Conservation (phyloP, 768 basidiomycete species). For the Rhizopogon salebrosus region DNA sequence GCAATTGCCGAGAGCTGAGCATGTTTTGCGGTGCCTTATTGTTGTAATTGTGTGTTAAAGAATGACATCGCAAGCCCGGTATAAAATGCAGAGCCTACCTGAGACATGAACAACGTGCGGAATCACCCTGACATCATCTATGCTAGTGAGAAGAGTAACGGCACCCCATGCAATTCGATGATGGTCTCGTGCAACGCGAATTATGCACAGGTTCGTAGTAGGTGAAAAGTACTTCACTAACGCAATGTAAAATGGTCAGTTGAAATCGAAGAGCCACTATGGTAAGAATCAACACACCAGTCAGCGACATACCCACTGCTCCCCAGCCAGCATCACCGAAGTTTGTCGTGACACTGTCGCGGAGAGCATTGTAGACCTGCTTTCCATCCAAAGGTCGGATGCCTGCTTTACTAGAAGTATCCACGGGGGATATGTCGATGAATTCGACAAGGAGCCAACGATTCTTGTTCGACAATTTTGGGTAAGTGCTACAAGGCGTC, state of each 20-base stretch:
- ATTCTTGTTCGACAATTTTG: conserved; percentile 44
- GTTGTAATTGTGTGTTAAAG: background rate
- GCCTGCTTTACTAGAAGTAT: conserved; percentile 8
- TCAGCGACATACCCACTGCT: conserved; percentile 57
- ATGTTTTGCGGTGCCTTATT: conserved; percentile 80
- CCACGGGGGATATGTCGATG: conserved; percentile 37
- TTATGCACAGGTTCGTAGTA: conserved; percentile 70
- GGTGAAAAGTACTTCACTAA: conserved; percentile 89
- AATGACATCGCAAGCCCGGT: background rate
- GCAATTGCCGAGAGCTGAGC: conserved; percentile 59
- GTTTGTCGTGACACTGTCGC: conserved; percentile 61
- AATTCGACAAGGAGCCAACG: conserved; percentile 89
- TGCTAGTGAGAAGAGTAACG: conserved; percentile 34
- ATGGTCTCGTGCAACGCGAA: conserved; percentile 80
- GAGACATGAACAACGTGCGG: conserved; percentile 80
- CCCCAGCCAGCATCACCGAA: no score
- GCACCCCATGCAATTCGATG: conserved; percentile 59
- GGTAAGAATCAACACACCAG: conserved; percentile 39
- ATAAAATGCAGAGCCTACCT: conserved; percentile 41
- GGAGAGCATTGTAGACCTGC: conserved; percentile 63
- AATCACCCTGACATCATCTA: conserved; percentile 56
- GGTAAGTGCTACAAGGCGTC: background rate
- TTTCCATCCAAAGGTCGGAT: conserved; percentile 45
- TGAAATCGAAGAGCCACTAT: background rate
- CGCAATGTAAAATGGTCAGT: background rate